These are phyloP conservation scores for Verticillium nonalfalfae DNA, from an alignment of 2,329 filamentous ascomycete species.

Conservation along the genomic window DNA sequence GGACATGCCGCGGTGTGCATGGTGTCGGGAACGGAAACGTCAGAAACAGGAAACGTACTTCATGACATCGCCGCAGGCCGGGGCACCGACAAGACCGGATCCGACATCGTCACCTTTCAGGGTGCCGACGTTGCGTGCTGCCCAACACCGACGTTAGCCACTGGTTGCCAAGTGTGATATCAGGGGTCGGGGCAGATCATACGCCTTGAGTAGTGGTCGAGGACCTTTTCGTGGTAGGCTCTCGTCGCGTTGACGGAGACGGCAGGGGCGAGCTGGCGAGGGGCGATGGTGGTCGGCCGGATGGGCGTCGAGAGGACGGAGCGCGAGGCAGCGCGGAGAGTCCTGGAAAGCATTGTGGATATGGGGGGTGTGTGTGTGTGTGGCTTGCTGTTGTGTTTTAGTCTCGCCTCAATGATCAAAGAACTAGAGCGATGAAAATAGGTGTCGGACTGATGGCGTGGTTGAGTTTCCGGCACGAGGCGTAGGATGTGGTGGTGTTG, in stretches of 20 bases:
- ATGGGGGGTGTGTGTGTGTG: background rate
- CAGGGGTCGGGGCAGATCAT: constrained; percentile 35
- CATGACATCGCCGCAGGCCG: constrained; percentile 88
- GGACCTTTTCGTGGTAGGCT: constrained; percentile 52
- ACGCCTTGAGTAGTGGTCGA: constrained; percentile 83
- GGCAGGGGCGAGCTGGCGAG: constrained; percentile 34
- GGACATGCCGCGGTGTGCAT: too few species aligned
- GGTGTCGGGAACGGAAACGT: too few species aligned
- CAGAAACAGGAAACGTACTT: constrained; percentile 35
- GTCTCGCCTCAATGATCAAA: background rate
- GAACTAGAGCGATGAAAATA: background rate
- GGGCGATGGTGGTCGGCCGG: constrained; percentile 28
- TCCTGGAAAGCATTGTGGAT: constrained; percentile 39
- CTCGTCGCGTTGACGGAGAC: constrained; percentile 33
- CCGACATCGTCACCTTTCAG: constrained; percentile 82
- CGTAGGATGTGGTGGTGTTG: constrained; percentile 14
- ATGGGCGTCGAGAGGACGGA: constrained; percentile 33
- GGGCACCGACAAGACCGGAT: constrained; percentile 84
- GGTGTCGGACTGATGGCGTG: background rate
- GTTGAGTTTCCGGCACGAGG: constrained; percentile 14
- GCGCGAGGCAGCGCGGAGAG: constrained; percentile 34
- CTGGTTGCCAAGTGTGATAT: constrained; percentile 22
- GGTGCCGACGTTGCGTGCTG: constrained; percentile 54
- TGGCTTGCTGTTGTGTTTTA: background rate
- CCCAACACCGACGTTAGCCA: background rate